Conservation (phyloP, 208 protist genomes). For the Trypanosoma cruzi region DNA sequence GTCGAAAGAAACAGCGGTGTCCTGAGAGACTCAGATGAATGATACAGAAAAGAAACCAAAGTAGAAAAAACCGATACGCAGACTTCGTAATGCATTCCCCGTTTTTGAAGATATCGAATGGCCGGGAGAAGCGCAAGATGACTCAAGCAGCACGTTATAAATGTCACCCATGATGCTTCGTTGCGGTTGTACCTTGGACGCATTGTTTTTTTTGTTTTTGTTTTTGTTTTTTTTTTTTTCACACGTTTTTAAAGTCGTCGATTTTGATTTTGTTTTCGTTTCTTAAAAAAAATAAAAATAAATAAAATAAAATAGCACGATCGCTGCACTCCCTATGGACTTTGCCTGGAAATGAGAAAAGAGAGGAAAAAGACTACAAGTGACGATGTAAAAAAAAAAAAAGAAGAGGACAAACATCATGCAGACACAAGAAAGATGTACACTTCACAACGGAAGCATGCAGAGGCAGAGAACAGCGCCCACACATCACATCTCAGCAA, state of each 20-base stretch:
- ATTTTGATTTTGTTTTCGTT: neutral
- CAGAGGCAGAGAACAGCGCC: too few species aligned
- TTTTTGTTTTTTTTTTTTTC: conserved; percentile 4
- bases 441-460: neutral
- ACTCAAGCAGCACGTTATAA: conserved; percentile 59
- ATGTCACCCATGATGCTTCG: conserved; percentile 15
- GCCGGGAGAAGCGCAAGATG: conserved; percentile 49
- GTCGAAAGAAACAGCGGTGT: conserved; percentile 28
- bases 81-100: conserved; percentile 33
- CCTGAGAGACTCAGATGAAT: conserved; percentile 28
- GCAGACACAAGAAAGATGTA: neutral
- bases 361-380: too few species aligned
- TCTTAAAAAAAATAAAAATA: too few species aligned
- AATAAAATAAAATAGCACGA: too few species aligned
- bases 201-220: neutral
- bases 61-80: conserved; percentile 33
- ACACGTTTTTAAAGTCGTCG: conserved; percentile 21
- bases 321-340: too few species aligned
- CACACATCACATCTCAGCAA: too few species aligned
- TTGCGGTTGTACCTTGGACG: neutral
- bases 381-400: neutral
- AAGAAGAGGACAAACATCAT: too few species aligned
- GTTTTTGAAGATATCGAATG: conserved; percentile 32
- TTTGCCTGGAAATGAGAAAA: neutral
- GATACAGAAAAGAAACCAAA: conserved; percentile 32